phyloP scores from a whole-genome alignment of 768 basidiomycete genomes.

The Hericium coralloides region DNA sequence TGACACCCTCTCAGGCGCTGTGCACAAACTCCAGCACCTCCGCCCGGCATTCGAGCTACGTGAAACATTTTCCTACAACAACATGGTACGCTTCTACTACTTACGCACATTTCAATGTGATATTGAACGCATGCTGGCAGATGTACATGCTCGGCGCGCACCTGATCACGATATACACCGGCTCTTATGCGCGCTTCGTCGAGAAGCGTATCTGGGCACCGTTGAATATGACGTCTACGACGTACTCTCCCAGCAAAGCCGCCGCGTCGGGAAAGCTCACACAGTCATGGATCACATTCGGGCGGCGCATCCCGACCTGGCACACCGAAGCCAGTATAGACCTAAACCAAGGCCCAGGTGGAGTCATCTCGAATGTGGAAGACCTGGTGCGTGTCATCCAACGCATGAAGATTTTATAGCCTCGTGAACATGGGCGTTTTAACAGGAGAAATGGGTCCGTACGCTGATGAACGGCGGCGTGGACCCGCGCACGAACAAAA shows the following conservation, averaged over 20 bases:
- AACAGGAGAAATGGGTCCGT: conserved; percentile 31
- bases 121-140: conserved; percentile 16
- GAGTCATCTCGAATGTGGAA: conserved; percentile 30
- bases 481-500: conserved; percentile 19
- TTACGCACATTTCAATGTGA: no score
- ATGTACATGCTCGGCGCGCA: conserved; percentile 29
- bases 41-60: conserved; percentile 27
- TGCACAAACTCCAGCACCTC: conserved; percentile 21
- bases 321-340: conserved; percentile 18
- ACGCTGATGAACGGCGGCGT: conserved; percentile 26
- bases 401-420: background rate
- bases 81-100: conserved; percentile 17
- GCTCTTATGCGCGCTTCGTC: conserved; percentile 30
- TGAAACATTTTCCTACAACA: conserved; percentile 30
- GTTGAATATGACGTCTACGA: conserved; percentile 31
- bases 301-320: conserved; percentile 24
- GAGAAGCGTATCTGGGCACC: conserved; percentile 31
- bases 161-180: conserved; percentile 26
- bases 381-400: conserved; percentile 31
- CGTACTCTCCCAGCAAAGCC: conserved; percentile 26
- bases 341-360: conserved; percentile 29
- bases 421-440: background rate
- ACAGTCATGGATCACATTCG: conserved; percentile 24
- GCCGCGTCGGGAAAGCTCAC: conserved; percentile 21
- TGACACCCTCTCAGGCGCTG: background rate